Conservation (phyloP, 495 filamentous ascomycete species). For the Friedmanniomyces simplex region DNA sequence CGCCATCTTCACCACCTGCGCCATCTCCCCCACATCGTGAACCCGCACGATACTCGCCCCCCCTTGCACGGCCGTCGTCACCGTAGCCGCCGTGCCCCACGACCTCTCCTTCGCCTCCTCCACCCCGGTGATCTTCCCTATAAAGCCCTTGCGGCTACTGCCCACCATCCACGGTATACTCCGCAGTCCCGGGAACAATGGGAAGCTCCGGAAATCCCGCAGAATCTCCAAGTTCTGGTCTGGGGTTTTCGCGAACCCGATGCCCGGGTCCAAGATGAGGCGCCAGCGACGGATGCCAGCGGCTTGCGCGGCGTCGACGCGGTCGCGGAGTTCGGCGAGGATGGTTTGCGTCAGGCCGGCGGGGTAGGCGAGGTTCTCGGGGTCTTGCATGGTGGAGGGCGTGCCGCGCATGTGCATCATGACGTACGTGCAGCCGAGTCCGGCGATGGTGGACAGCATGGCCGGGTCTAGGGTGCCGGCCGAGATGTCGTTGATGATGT, state of each 20-base stretch:
- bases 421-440: constrained; percentile 68
- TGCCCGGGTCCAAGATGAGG: constrained; percentile 85
- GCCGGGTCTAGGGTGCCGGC: constrained; percentile 66
- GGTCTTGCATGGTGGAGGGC: constrained; percentile 68
- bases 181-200: constrained; percentile 46
- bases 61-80: constrained; percentile 77
- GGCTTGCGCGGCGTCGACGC: constrained; percentile 65
- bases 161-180: constrained; percentile 82
- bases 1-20: constrained; percentile 72
- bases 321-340: constrained; percentile 53
- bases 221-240: constrained; percentile 74
- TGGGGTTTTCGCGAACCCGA: constrained; percentile 83
- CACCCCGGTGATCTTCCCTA: constrained; percentile 74
- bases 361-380: constrained; percentile 47
- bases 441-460: constrained; percentile 75
- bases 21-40: constrained; percentile 90
- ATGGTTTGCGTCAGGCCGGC: constrained; percentile 62
- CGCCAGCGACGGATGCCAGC: constrained; percentile 86
- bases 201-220: constrained; percentile 50
- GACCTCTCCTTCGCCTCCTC: constrained; percentile 52
- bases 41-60: constrained; percentile 92
- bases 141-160: constrained; percentile 80
- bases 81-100: constrained; percentile 84
- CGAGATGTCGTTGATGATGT: constrained; percentile 93
- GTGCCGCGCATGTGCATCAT: constrained; percentile 95